These are phyloP conservation scores for Corchorus olitorius DNA, from an alignment of 345 rosid species.

Conservation along the genomic window DNA sequence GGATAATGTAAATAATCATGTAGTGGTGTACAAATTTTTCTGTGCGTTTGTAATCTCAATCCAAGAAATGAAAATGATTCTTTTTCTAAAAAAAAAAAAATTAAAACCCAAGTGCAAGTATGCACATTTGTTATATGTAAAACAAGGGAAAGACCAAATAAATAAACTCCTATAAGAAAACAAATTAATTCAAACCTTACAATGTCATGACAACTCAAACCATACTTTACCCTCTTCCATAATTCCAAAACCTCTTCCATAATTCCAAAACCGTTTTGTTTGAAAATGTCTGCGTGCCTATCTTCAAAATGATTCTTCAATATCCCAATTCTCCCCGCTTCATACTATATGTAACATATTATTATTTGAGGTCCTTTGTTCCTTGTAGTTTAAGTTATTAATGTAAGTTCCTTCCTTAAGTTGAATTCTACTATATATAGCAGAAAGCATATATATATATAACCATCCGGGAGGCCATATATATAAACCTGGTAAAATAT, in stretches of 20 bases:
- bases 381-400: neutral
- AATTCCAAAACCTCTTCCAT: neutral
- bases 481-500: neutral
- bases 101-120: too few species aligned
- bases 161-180: neutral
- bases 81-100: too few species aligned
- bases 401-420: neutral
- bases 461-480: too few species aligned
- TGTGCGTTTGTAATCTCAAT: too few species aligned
- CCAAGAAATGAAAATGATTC: too few species aligned
- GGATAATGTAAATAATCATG: too few species aligned
- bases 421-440: neutral
- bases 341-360: neutral
- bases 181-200: neutral
- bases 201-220: neutral
- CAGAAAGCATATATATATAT: too few species aligned
- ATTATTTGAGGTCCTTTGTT: neutral
- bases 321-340: neutral
- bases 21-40: too few species aligned
- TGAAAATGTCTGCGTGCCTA: neutral
- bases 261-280: constrained; percentile 12
- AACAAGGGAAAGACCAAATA: neutral
- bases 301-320: neutral
- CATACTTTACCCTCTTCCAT: neutral
- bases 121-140: neutral